These are phyloP conservation scores for Hura crepitans DNA, from an alignment of 441 rosid species.

Conservation along the genomic window DNA sequence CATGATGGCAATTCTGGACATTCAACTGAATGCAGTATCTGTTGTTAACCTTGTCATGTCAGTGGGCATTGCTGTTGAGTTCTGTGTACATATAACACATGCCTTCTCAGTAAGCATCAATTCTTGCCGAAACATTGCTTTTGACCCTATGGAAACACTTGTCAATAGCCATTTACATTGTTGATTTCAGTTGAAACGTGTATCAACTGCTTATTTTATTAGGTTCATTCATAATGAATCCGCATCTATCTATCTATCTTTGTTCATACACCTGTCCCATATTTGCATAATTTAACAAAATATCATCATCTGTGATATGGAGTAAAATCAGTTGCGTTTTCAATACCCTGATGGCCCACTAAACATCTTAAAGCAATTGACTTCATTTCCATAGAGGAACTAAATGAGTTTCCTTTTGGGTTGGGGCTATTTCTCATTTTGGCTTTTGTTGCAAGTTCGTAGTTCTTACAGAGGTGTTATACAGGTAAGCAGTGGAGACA, in stretches of 20 bases:
- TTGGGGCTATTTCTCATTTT: background rate
- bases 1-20: constrained; percentile 78
- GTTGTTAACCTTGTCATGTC: constrained; percentile 97
- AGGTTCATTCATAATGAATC: too few relatives aligned
- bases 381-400: background rate
- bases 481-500: constrained; percentile 80
- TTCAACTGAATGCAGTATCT: constrained; percentile 93
- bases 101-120: constrained; percentile 72
- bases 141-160: background rate
- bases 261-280: too few relatives aligned
- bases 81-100: constrained; percentile 96
- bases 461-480: constrained; percentile 15
- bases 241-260: too few relatives aligned
- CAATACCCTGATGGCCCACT: background rate
- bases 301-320: too few relatives aligned
- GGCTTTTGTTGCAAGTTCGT: background rate
- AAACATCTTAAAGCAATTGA: background rate
- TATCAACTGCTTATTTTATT: too few relatives aligned
- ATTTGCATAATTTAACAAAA: too few relatives aligned
- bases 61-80: constrained; percentile 97
- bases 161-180: too few relatives aligned
- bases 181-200: too few relatives aligned
- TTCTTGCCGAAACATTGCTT: background rate
- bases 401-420: background rate
- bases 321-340: background rate